phyloP scores from a whole-genome alignment of 177 flowering plant species.

The Vitis hybrid region DNA sequence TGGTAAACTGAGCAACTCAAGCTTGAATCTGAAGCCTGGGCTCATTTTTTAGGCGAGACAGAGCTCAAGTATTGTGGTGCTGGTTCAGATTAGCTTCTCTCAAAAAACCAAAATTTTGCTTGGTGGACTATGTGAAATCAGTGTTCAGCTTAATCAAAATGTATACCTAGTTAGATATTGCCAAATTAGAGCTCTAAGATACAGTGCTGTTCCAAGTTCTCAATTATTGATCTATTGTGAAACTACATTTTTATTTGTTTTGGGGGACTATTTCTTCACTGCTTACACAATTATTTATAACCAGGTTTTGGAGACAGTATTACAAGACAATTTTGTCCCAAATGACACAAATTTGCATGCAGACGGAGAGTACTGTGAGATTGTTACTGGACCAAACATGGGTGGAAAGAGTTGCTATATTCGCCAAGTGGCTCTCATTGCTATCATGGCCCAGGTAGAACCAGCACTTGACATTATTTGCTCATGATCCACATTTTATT shows the following conservation, averaged over 20 bases:
- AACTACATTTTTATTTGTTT: neutral
- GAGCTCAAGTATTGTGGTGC: too few relatives aligned
- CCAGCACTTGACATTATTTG: conserved; percentile 3
- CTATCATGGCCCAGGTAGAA: conserved; percentile 89
- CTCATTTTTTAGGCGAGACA: too few relatives aligned
- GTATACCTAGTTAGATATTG: too few relatives aligned
- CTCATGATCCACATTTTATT: neutral
- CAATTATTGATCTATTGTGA: neutral
- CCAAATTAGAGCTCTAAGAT: too few relatives aligned
- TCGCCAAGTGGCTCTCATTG: conserved; percentile 95
- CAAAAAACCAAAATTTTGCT: too few relatives aligned
- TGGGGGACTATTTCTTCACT: neutral
- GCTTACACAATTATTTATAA: neutral
- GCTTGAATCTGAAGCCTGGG: too few relatives aligned
- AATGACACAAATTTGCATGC: conserved; percentile 78
- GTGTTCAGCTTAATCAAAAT: too few relatives aligned
- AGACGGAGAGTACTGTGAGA: conserved; percentile 74
- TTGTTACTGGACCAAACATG: conserved; percentile 96
- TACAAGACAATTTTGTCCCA: conserved; percentile 85
- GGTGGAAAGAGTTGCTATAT: conserved; percentile 99
- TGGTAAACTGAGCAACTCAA: too few relatives aligned
- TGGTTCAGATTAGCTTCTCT: too few relatives aligned
- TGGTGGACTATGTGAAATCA: too few relatives aligned
- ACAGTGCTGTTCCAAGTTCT: neutral
- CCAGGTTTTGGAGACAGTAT: conserved; percentile 76